Conservation (phyloP, 73 alveolate genomes). For the Paramecium tetraurelia region DNA sequence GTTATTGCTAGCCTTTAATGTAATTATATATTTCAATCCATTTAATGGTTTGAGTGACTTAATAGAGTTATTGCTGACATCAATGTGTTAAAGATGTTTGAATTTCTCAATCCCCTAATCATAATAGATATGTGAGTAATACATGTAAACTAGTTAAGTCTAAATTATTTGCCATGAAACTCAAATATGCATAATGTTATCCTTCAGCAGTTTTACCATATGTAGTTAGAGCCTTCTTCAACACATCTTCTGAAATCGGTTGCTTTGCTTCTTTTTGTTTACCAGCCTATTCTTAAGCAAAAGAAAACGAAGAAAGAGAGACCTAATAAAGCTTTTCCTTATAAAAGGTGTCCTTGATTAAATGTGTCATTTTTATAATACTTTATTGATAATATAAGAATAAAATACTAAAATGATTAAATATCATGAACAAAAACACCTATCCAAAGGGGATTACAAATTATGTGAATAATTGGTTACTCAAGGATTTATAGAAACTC, state of each 20-base stretch:
- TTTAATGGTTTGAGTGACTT: constrained; percentile 83
- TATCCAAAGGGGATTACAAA: no score
- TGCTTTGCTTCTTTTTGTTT: background rate
- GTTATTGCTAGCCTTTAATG: constrained; percentile 85
- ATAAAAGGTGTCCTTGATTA: constrained; percentile 58
- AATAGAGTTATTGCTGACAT: constrained; percentile 82
- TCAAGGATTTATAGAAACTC: background rate
- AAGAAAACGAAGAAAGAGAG: constrained; percentile 47
- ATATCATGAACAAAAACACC: no score
- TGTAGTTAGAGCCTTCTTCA: constrained; percentile 48
- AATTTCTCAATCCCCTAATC: constrained; percentile 65
- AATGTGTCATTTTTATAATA: constrained; percentile 45
- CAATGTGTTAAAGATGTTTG: constrained; percentile 67
- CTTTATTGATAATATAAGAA: background rate
- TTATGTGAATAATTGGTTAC: no score
- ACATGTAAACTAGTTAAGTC: constrained; percentile 50
- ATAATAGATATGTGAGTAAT: background rate
- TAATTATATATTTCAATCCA: constrained; percentile 81
- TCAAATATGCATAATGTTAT: constrained; percentile 60
- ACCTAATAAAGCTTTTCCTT: constrained; percentile 52
- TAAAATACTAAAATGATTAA: background rate
- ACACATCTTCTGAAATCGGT: constrained; percentile 51
- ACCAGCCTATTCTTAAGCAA: constrained; percentile 40
- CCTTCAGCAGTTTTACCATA: constrained; percentile 65
- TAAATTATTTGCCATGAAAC: constrained; percentile 44